Conservation (phyloP, 495 filamentous ascomycete species). For the Geopyxis carbonaria region DNA sequence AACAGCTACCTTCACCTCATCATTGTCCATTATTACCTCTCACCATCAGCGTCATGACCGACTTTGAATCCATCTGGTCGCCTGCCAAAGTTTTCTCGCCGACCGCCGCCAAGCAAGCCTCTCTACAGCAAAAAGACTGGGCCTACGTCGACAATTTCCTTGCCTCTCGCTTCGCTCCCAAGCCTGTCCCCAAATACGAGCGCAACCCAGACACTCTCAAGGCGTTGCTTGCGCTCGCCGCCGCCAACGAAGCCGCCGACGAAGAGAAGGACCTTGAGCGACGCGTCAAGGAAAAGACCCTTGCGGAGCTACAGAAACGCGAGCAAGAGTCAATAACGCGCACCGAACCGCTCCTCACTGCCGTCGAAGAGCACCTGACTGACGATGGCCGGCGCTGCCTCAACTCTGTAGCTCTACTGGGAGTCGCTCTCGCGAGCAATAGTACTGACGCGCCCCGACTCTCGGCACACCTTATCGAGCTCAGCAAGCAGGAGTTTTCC, state of each 20-base stretch:
- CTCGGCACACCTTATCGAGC: constrained; percentile 11
- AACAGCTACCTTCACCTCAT: neutral
- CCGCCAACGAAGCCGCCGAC: constrained; percentile 65
- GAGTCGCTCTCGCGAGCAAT: constrained; percentile 20
- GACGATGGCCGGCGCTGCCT: constrained; percentile 18
- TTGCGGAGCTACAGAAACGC: constrained; percentile 29
- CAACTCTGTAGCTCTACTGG: constrained; percentile 23
- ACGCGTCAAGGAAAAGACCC: constrained; percentile 41
- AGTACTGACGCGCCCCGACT: constrained; percentile 13
- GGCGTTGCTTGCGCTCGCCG: constrained; percentile 54
- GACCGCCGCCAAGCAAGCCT: constrained; percentile 45
- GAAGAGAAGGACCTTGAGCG: constrained; percentile 47
- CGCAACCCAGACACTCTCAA: constrained; percentile 70
- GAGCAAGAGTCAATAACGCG: constrained; percentile 1
- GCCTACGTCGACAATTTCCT: constrained; percentile 74
- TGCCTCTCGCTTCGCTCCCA: constrained; percentile 44
- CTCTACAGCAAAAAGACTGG: constrained; percentile 67
- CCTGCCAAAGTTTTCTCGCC: constrained; percentile 54
- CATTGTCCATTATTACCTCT: neutral
- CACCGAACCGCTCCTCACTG: constrained; percentile 11
- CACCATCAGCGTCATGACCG: neutral
- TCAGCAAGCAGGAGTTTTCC: constrained; percentile 17
- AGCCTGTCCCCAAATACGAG: constrained; percentile 52
- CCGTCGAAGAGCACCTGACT: constrained; percentile 18
- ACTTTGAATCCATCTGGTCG: constrained; percentile 26